Evolutionary conservation across 805 yeast genomes (phyloP), one percentile per base, ranked within the genome.

Genomic region (Candida chilensis): DNA sequence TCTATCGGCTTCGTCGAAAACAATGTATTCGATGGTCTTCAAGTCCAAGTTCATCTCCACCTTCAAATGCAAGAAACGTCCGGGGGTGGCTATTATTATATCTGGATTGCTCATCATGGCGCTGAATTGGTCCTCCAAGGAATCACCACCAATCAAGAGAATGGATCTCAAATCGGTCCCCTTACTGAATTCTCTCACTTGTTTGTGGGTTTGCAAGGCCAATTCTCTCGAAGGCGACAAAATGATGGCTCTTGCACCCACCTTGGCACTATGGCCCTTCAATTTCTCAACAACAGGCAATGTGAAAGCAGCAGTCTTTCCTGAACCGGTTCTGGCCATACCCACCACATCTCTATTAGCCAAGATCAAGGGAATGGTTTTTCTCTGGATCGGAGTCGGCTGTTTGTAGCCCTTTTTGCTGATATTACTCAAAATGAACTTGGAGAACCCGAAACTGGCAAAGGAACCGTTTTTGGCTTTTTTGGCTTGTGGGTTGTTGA

Each of bases 291-390:
- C 67, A 63, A 92, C 67, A 3, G 99, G 99, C 32, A 92, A 59
- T 14, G 85, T 71, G 51, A 92, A 92, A 1, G 98, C 97, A 6
- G 98, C 98, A 1, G 99, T 92, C 51, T 92, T 92, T 67, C 99
- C 99, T 16, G 95, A 84, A 46, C 99, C 99, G 0, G 99, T 92
- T 48, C 99, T 72, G 11, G 99, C 99, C 99, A 92, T 92, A 50
- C 96, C 99, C 11, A 92, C 98, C 25, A 92, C 94, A 57, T 92
- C 98, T 48, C 94, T 69, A 32, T 76, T 81, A 28, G 82, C 85
- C 61, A 92, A 62, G 35, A 92, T 78, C 32, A 87, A 64, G 0
- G 98, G 98, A 35, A 92, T 84, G 3, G 98, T 80, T 50, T 90
- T 92, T 40, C 98, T 70, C 59, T 92, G 99, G 53, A 92, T 92